Percentiles rank a stretch among this genome's conserved stretches.
These are phyloP conservation scores for Backusella psychrophila DNA, from an alignment of 192 early-diverging fungal species.

Conservation along the genomic window DNA sequence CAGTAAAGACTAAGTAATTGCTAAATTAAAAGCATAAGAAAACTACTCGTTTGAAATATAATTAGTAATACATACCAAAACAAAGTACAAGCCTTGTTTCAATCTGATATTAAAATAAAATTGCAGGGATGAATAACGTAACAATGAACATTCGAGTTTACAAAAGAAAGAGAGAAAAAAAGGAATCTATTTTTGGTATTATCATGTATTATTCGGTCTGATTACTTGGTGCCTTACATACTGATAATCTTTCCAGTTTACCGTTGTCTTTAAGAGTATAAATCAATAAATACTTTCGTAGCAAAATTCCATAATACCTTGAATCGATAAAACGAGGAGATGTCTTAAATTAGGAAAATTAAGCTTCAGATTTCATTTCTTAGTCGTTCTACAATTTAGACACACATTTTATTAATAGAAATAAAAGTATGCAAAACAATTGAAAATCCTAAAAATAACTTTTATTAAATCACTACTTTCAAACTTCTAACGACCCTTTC, in stretches of 20 bases:
- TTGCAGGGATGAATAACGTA: slow-evolving; percentile 48
- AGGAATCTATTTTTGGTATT: slow-evolving; percentile 47
- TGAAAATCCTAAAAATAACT: background rate
- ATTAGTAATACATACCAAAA: slow-evolving; percentile 39
- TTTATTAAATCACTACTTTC: slow-evolving; percentile 20
- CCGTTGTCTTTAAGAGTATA: background rate
- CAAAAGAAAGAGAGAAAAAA: slow-evolving; percentile 53
- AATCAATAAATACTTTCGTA: slow-evolving; percentile 16
- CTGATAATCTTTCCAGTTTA: too few species aligned
- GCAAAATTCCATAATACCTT: too few species aligned
- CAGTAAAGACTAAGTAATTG: background rate
- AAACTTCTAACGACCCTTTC: slow-evolving; percentile 37
- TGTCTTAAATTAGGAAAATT: background rate
- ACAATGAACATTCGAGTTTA: slow-evolving; percentile 51
- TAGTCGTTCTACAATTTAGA: slow-evolving; percentile 14
- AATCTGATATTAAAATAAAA: slow-evolving; percentile 52
- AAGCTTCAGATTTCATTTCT: slow-evolving; percentile 21
- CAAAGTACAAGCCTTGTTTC: slow-evolving; percentile 50
- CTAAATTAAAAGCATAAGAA: background rate
- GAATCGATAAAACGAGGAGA: too few species aligned
- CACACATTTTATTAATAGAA: slow-evolving; percentile 31
- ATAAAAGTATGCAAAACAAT: slow-evolving; percentile 12
- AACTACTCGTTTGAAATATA: slow-evolving; percentile 27
- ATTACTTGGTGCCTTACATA: background rate
- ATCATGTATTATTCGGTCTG: slow-evolving; percentile 45